These are phyloP conservation scores for Setaria viridis DNA, from an alignment of 202 grass and related monocot species.

Conservation along the genomic window DNA sequence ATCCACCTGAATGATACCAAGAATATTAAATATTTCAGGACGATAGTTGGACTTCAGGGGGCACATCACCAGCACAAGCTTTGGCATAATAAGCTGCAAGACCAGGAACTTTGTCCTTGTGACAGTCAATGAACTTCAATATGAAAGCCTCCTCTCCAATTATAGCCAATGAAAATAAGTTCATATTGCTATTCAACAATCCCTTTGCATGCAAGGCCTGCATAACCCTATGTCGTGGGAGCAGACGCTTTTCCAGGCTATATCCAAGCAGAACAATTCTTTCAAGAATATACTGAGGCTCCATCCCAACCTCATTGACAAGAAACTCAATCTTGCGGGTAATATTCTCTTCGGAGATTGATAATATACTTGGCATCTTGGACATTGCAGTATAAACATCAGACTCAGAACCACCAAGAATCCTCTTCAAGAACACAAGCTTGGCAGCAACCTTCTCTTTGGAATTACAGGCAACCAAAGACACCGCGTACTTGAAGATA, in stretches of 20 bases:
- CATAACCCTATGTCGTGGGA: conserved; percentile 13
- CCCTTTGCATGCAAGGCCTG: not conserved
- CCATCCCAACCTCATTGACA: not conserved
- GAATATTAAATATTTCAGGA: not conserved
- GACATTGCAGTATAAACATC: not conserved
- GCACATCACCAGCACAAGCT: not conserved
- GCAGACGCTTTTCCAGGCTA: not conserved
- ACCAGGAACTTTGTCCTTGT: not conserved
- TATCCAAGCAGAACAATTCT: not conserved
- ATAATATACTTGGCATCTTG: not conserved
- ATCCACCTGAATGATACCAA: not conserved
- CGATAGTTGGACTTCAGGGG: too few relatives aligned
- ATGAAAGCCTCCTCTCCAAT: not conserved
- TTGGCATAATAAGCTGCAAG: not conserved
- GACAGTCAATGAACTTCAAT: not conserved
- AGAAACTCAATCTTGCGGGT: not conserved
- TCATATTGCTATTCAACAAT: not conserved
- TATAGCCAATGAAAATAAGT: not conserved
- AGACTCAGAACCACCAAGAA: not conserved
- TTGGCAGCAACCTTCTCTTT: conserved; percentile 21
- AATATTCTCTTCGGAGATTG: not conserved
- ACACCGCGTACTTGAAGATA: not conserved
- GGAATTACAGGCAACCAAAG: rapidly evolving
- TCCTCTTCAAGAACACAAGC: not conserved
- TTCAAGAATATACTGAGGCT: not conserved